Base-by-base conservation (phyloP, 169 alveolate genomes). In the Cryptosporidium meleagridis region DNA sequence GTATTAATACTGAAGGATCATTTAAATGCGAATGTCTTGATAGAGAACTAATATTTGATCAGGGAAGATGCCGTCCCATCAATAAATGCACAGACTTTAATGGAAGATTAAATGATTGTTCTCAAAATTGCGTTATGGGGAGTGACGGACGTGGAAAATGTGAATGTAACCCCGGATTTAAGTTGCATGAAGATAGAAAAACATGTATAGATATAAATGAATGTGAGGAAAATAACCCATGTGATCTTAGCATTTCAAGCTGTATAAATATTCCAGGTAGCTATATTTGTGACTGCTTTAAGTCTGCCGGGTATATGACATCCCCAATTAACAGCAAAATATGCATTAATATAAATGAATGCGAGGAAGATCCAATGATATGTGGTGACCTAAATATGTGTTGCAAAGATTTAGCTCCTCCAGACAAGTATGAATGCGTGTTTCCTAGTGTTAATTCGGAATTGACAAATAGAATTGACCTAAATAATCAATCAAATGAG, bases 321-420 rank as follows among this genome's bases (percentile, higher is more conserved):
- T 72, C 94, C 5, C 89, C 89, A 35, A 14, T 31, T 1, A 80
- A 80, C 45, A 80, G 31, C 33, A 80, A 80, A 65, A 59, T 80
- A 10, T 91, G 94, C 55, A 75, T 84, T 72, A 91, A 91, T 70
- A 26, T 91, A 51, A 85, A 91, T 75, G 94, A 91, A 61, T 91
- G 94, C 71, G 93, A 70, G 37, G 87, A 72, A 45, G 87, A 91
- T 37, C 94, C 94, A 70, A 72, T 86, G 85, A 85, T 91, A 69
- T 91, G 94, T 35, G 94, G 94, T 5, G 94, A 92, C 37, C 75
- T 92, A 48, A 69, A 71, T 39, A 86, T 92, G 65, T 91, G 94
- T 65, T 91, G 94, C 65, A 91, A 91, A 52, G 94, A 91, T 23
- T 33, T 91, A 18, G 91, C 87, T 68, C 94, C 94, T 18, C 94